phyloP scores from a whole-genome alignment of 306 rosid genomes.

The Myrica gale region DNA sequence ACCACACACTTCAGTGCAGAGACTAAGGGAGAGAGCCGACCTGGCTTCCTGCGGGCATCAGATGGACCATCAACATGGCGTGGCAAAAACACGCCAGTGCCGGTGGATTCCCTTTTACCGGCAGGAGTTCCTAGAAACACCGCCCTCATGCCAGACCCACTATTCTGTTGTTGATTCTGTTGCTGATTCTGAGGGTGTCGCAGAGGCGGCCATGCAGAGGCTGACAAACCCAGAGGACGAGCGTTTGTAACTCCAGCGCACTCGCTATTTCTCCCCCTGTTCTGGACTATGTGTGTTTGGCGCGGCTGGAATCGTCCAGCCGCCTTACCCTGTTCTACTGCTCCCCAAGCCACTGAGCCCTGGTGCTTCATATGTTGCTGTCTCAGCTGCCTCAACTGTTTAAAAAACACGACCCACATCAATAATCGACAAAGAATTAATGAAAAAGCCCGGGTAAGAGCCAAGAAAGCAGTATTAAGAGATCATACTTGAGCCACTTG shows the following conservation, averaged over 20 bases:
- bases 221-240: conserved; percentile 40
- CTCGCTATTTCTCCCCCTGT: conserved; percentile 36
- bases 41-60: conserved; percentile 45
- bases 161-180: conserved; percentile 29
- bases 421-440: background rate
- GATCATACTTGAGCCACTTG: conserved; percentile 49
- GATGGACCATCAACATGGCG: conserved; percentile 34
- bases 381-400: conserved; percentile 50
- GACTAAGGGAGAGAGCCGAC: conserved; percentile 19
- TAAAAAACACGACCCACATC: background rate
- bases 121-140: conserved; percentile 34
- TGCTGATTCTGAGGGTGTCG: conserved; percentile 44
- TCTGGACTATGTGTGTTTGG: conserved; percentile 32
- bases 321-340: conserved; percentile 28
- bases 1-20: background rate
- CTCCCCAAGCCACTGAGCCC: conserved; percentile 29
- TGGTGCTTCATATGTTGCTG: conserved; percentile 56
- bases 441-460: background rate
- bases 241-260: conserved; percentile 5
- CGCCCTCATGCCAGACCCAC: conserved; percentile 50
- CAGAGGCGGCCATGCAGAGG: conserved; percentile 68
- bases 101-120: conserved; percentile 47
- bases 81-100: conserved; percentile 91
- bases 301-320: conserved; percentile 23
- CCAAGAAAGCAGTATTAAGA: background rate